Conservation (phyloP, 1,139 yeast species). For the Pichia sp. region DNA sequence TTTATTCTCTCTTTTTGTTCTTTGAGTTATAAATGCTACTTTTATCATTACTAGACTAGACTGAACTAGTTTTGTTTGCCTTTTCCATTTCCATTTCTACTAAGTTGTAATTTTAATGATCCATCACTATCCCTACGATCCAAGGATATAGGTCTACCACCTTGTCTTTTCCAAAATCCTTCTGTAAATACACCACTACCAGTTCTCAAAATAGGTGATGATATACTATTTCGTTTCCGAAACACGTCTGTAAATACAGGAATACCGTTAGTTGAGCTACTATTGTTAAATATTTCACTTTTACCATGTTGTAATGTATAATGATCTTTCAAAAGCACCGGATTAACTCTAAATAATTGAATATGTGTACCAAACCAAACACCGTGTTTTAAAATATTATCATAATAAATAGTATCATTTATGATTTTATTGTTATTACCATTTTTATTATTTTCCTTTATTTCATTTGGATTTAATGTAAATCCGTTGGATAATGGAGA, state of each 20-base stretch:
- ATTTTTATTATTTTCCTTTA: background rate
- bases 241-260: slow-evolving; percentile 8
- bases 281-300: slow-evolving; percentile 5
- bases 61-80: no score
- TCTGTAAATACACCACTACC: slow-evolving; percentile 16
- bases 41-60: no score
- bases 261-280: background rate
- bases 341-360: slow-evolving; percentile 47
- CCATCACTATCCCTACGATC: slow-evolving; percentile 16
- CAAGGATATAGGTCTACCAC: slow-evolving; percentile 12
- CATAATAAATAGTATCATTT: slow-evolving; percentile 25
- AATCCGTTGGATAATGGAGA: slow-evolving; percentile 3
- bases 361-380: slow-evolving; percentile 64
- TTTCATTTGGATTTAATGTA: background rate
- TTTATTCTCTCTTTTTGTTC: no score
- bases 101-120: slow-evolving; percentile 11
- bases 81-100: slow-evolving; percentile 1
- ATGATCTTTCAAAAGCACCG: slow-evolving; percentile 12
- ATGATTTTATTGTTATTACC: background rate
- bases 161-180: slow-evolving; percentile 19
- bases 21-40: no score
- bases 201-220: slow-evolving; percentile 11
- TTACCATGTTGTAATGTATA: slow-evolving; percentile 12
- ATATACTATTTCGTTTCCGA: slow-evolving; percentile 7
- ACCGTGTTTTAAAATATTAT: slow-evolving; percentile 32